phyloP scores from a whole-genome alignment of 306 rosid genomes.

The Cucurbita ficifolia region DNA sequence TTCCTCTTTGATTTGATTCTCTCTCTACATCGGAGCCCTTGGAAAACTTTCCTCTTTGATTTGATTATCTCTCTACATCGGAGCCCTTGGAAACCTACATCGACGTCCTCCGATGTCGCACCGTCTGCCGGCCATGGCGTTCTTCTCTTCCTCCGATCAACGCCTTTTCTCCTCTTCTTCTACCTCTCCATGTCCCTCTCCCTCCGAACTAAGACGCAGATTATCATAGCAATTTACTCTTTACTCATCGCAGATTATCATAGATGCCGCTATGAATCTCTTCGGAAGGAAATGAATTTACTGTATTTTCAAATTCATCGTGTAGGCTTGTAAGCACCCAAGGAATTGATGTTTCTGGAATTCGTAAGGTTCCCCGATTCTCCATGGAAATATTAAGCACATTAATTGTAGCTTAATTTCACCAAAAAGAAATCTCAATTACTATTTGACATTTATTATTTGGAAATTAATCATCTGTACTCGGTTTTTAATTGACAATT shows the following conservation, averaged over 20 bases:
- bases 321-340: not conserved
- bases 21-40: not conserved
- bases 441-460: not conserved
- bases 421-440: not conserved
- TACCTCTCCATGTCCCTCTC: constrained; percentile 8
- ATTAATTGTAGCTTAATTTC: too few species aligned
- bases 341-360: not conserved
- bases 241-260: not conserved
- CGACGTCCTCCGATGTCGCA: constrained; percentile 24
- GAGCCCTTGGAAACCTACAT: too few species aligned
- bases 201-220: not conserved
- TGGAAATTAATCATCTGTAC: not conserved
- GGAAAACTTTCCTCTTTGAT: too few species aligned
- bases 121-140: constrained; percentile 21
- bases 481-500: too few species aligned
- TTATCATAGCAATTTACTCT: not conserved
- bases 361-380: constrained; percentile 29
- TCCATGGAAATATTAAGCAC: not conserved
- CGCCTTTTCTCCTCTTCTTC: not conserved
- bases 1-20: too few species aligned
- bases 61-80: not conserved
- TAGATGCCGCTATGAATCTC: not conserved
- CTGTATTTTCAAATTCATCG: constrained; percentile 1
- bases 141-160: constrained; percentile 5
- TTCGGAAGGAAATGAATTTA: not conserved